Base-by-base conservation (phyloP, 306 rosid genomes). In the Amphicarpaea edgeworthii region DNA sequence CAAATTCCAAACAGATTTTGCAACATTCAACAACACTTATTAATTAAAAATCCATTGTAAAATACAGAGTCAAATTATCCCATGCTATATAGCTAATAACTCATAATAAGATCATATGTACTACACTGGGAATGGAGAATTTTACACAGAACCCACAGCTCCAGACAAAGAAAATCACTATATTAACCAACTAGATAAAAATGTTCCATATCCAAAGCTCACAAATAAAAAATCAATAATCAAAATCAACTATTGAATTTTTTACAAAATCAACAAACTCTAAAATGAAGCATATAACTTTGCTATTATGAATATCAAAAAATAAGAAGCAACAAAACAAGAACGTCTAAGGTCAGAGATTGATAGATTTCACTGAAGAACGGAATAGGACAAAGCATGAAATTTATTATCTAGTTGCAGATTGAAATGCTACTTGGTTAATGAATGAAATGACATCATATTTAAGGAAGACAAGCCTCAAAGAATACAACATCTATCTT, bases 261-360 rank as follows among this genome's bases (percentile, higher is more conserved):
- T 15, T 16, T 28, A 60, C 10, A 77, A 71, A 58, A 42, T 68
- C 53, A 67, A 67, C 30, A 6, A 73, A 42, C 54, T 49, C 63
- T 50, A 59, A 26, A 77, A 59, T 32, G 73, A 72, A 14, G 49
- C 51, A 70, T 51, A 79, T 14, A 62, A 69, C 46, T 41, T 78
- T 3, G 16, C 12, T 47, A 49, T 78, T 70, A 16, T 20, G 21
- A 43, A 64, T 32, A 79, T 69, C 55, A 75, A 24, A 53, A 24
- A n/a, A 30, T 1, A 19, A 34, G 12, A 47, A 20, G 70, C 40
- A 34, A 16, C n/a, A 77, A 10, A 54, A 68, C 34, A 75, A 19
- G 62, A 76, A 26, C 12, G 42, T 50, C 23, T 49, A 17, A 51
- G 77, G 37, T 72, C 43, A 61, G 41, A 59, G 68, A 57, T 63